A percentile compares a stretch with the other conserved stretches of the same genome.
Evolutionary conservation across 2,329 filamentous ascomycete species (phyloP).

Genomic region (Ceratocystis eucalypticola): DNA sequence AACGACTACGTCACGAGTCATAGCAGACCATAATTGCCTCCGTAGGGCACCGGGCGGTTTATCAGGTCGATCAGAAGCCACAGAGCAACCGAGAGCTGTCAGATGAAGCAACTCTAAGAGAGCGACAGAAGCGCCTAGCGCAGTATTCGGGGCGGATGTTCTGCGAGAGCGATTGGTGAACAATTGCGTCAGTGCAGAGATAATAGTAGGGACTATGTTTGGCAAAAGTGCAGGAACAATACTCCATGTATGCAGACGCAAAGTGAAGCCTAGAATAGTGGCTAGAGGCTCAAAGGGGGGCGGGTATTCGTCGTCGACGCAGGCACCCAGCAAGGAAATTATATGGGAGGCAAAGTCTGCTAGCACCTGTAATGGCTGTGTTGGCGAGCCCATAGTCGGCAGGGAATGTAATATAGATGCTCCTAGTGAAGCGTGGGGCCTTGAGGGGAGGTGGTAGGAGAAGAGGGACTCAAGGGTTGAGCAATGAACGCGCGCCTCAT

Average conservation of each 20-base stretch:
- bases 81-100: conserved; percentile 46
- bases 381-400: conserved; percentile 40
- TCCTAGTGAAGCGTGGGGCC: conserved; percentile 38
- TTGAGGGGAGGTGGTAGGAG: conserved; percentile 32
- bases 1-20: conserved; percentile 53
- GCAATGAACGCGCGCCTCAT: conserved; percentile 42
- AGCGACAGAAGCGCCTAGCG: conserved; percentile 15
- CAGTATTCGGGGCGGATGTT: background rate
- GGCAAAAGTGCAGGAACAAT: conserved; percentile 47
- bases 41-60: conserved; percentile 23
- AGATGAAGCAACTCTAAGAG: conserved; percentile 41
- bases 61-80: conserved; percentile 25
- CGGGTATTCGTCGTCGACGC: conserved; percentile 49
- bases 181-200: conserved; percentile 11
- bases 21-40: conserved; percentile 50
- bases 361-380: conserved; percentile 41
- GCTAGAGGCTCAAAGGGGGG: conserved; percentile 52
- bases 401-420: conserved; percentile 55
- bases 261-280: conserved; percentile 48
- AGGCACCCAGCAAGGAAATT: conserved; percentile 54
- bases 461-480: conserved; percentile 56
- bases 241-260: conserved; percentile 46
- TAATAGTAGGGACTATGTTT: conserved; percentile 34
- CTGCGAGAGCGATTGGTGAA: background rate
- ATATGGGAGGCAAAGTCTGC: conserved; percentile 51